Evolutionary conservation across 495 filamentous ascomycete species (phyloP).

Genomic region (Penicillium herquei): DNA sequence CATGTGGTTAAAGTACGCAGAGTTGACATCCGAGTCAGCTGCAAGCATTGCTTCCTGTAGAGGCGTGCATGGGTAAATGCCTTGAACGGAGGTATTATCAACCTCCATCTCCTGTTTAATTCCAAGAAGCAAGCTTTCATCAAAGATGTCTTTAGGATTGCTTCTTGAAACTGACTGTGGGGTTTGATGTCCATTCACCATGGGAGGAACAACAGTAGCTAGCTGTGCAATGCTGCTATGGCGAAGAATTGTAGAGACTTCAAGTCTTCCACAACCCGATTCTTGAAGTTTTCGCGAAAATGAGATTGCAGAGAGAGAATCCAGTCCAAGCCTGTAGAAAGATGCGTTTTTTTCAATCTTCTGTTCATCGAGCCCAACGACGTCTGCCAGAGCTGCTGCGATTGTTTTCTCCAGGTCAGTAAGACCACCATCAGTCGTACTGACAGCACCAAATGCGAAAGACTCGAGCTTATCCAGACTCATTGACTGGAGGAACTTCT

Average conservation of each 20-base stretch:
- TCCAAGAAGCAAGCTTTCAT: constrained; percentile 9
- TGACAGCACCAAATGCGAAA: constrained; percentile 18
- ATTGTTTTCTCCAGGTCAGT: constrained; percentile 38
- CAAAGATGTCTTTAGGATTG: constrained; percentile 4
- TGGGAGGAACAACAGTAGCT: constrained; percentile 31
- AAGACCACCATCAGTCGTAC: constrained; percentile 28
- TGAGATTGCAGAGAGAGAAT: constrained; percentile 77
- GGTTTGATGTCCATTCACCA: constrained; percentile 5
- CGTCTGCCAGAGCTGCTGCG: constrained; percentile 49
- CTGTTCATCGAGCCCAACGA: constrained; percentile 42
- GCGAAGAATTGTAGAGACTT: constrained; percentile 63
- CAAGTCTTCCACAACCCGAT: constrained; percentile 39
- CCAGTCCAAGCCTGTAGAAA: constrained; percentile 67
- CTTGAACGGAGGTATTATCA: constrained; percentile 39
- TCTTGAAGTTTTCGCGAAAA: constrained; percentile 53
- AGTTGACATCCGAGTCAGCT: constrained; percentile 36
- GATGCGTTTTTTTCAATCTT: constrained; percentile 49
- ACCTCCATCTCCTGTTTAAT: constrained; percentile 16
- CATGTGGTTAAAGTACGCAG: constrained; percentile 56
- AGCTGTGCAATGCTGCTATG: constrained; percentile 59
- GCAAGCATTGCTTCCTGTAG: constrained; percentile 80
- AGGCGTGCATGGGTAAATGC: constrained; percentile 73
- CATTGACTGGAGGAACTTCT: constrained; percentile 26
- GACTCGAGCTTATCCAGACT: constrained; percentile 18
- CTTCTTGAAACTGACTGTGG: background rate